A percentile compares a stretch with the other conserved stretches of the same genome.
phyloP scores from a whole-genome alignment of 1,284 basidiomycete genomes.

The Leucoagaricus sp. region DNA sequence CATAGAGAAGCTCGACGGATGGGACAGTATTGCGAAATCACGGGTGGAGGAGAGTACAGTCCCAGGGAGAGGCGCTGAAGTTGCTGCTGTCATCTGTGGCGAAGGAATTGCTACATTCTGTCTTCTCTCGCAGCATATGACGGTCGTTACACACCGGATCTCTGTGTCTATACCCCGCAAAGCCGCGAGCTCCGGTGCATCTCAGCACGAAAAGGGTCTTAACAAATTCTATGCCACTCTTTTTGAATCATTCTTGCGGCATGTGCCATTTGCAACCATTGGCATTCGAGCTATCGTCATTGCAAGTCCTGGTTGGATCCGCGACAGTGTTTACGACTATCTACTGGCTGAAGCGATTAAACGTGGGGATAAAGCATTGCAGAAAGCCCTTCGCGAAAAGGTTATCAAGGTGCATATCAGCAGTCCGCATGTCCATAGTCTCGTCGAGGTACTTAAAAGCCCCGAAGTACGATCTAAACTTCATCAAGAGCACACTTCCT shows the following conservation, averaged over 20 bases:
- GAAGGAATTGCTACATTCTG: constrained; percentile 96
- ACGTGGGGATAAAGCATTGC: constrained; percentile 83
- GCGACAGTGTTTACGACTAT: constrained; percentile 88
- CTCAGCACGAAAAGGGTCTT: constrained; percentile 87
- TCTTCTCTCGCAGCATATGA: constrained; percentile 96
- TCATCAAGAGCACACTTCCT: not conserved
- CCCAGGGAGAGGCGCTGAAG: constrained; percentile 93
- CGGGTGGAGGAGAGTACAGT: constrained; percentile 87
- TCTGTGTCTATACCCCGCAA: constrained; percentile 92
- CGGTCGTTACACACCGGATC: constrained; percentile 89
- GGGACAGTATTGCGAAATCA: constrained; percentile 89
- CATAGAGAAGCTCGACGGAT: constrained; percentile 85
- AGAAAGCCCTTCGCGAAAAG: constrained; percentile 77
- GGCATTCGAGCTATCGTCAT: constrained; percentile 90
- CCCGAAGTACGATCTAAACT: constrained; percentile 67
- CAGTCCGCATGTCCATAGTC: constrained; percentile 93
- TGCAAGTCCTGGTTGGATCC: constrained; percentile 95
- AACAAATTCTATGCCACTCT: constrained; percentile 82
- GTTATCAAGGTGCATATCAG: constrained; percentile 90
- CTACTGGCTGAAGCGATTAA: constrained; percentile 81
- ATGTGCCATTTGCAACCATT: constrained; percentile 81
- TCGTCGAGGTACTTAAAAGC: constrained; percentile 93
- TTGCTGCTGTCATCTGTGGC: constrained; percentile 94
- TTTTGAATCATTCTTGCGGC: constrained; percentile 86
- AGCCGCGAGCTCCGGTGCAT: constrained; percentile 77